phyloP scores from a whole-genome alignment of 768 basidiomycete species.

The Rhodotorula diobovata region DNA sequence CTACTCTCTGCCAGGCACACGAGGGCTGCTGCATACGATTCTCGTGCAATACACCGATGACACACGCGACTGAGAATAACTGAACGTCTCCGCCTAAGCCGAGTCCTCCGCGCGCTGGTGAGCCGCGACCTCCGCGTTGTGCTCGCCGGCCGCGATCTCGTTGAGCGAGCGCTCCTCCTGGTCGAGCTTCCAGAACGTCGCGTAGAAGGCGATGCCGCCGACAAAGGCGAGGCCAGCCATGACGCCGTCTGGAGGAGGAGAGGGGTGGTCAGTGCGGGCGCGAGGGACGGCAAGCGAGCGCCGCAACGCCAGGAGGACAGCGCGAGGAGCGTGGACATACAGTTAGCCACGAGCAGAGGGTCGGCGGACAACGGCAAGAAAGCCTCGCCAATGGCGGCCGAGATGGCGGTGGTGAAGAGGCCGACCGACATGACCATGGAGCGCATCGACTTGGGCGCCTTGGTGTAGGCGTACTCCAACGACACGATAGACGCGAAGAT shows the following conservation, averaged over 20 bases:
- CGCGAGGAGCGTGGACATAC: conserved; percentile 48
- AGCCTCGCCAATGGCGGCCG: conserved; percentile 46
- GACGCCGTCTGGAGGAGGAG: conserved; percentile 47
- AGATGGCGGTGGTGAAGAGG: conserved; percentile 50
- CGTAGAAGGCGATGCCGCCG: conserved; percentile 57
- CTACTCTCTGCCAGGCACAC: too few species aligned
- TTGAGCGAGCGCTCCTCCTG: not conserved
- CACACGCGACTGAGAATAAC: too few species aligned
- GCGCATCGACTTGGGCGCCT: conserved; percentile 84
- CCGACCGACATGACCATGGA: conserved; percentile 65
- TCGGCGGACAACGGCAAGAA: conserved; percentile 60
- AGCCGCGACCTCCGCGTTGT: not conserved
- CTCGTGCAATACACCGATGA: too few species aligned
- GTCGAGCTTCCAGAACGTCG: conserved; percentile 50
- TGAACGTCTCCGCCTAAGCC: too few species aligned
- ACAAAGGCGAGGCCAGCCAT: conserved; percentile 58
- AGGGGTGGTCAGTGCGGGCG: too few species aligned
- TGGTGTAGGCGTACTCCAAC: conserved; percentile 77
- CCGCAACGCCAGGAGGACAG: conserved; percentile 56
- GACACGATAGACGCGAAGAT: conserved; percentile 59
- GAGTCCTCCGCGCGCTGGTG: not conserved
- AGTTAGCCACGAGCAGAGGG: conserved; percentile 64
- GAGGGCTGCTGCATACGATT: too few species aligned
- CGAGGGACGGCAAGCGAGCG: conserved; percentile 61
- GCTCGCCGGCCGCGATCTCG: not conserved